A percentile compares a stretch with the other conserved stretches of the same genome.
Evolutionary conservation across 495 filamentous ascomycete genomes (phyloP).

Genomic region (Staphylotrichum longicolle): DNA sequence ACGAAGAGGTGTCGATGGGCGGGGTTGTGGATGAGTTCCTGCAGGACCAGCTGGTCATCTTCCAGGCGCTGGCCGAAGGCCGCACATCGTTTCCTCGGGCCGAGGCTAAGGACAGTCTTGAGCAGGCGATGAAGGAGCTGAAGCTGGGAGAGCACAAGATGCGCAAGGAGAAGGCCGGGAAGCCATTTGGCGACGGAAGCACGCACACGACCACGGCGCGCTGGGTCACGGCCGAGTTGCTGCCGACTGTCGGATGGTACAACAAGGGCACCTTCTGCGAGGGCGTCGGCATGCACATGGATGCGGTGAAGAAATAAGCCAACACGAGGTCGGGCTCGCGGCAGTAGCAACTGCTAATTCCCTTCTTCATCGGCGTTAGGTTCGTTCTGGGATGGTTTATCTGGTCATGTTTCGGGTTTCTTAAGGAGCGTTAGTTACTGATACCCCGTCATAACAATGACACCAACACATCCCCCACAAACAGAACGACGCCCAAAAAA

Average conservation of each 20-base stretch:
- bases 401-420: neutral
- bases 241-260: constrained; percentile 53
- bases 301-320: constrained; percentile 4
- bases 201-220: constrained; percentile 70
- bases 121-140: constrained; percentile 22
- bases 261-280: constrained; percentile 53
- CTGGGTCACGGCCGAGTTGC: constrained; percentile 62
- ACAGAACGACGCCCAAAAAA: neutral
- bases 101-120: constrained; percentile 24
- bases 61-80: constrained; percentile 69
- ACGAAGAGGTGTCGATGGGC: constrained; percentile 53
- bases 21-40: constrained; percentile 67
- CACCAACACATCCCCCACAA: neutral
- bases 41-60: constrained; percentile 78
- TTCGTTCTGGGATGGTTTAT: neutral
- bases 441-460: constrained; percentile 2
- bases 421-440: constrained; percentile 10
- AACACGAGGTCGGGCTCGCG: no score
- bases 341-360: neutral
- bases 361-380: neutral
- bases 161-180: constrained; percentile 35
- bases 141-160: constrained; percentile 22
- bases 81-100: constrained; percentile 40
- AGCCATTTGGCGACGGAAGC: constrained; percentile 57
- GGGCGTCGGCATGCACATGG: constrained; percentile 42